A percentile compares a stretch with the other conserved stretches of the same genome.
Evolutionary conservation across 2,329 filamentous ascomycete genomes (phyloP).

Genomic region (Macrophomina tecta): DNA sequence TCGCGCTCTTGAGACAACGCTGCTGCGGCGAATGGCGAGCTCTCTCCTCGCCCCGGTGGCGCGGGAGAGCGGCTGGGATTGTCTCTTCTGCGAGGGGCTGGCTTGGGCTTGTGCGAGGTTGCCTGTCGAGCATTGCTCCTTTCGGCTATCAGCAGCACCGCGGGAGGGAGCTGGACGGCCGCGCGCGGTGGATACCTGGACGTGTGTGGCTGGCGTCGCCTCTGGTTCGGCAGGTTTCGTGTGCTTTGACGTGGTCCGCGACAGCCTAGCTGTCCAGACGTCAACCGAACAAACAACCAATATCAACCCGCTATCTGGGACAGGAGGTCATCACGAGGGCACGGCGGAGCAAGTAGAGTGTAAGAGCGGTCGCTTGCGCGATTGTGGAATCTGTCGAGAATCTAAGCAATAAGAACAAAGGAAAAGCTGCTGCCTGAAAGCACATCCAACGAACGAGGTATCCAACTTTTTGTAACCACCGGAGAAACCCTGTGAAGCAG

Average conservation of each 20-base stretch:
- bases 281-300: conserved; percentile 7
- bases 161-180: conserved; percentile 3
- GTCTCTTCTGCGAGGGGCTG: conserved; percentile 5
- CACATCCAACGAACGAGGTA: conserved; percentile 19
- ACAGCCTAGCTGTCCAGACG: conserved; percentile 5
- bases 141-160: not conserved
- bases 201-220: conserved; percentile 5
- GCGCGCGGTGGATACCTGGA: not conserved
- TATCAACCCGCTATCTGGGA: conserved; percentile 18
- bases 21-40: not conserved
- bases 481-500: conserved; percentile 9
- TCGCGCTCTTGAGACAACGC: not conserved
- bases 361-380: conserved; percentile 14
- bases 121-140: conserved; percentile 25
- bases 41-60: not conserved
- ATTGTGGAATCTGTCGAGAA: conserved; percentile 13
- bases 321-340: conserved; percentile 18
- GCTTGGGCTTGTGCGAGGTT: conserved; percentile 9
- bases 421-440: conserved; percentile 6
- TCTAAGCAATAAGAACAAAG: not conserved
- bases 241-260: conserved; percentile 21
- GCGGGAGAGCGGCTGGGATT: conserved; percentile 2
- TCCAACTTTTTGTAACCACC: conserved; percentile 21
- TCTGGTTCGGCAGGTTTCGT: conserved; percentile 24
- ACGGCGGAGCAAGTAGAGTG: not conserved